Conservation (phyloP, 345 rosid species). For the Arabis hirsuta region DNA sequence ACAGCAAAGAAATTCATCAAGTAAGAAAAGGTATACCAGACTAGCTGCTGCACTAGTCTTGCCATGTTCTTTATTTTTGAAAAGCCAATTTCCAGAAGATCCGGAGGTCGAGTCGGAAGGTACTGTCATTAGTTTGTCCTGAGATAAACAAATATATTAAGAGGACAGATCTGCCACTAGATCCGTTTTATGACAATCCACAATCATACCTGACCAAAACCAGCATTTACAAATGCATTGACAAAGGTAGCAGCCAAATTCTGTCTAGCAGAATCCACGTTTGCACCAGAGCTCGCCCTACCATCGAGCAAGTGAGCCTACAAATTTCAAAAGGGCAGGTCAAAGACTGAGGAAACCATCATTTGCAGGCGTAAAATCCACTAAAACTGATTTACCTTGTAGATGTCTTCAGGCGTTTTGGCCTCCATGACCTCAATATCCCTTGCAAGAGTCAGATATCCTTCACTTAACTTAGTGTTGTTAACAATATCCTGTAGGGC, state of each 20-base stretch:
- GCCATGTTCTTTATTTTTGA: constrained; percentile 98
- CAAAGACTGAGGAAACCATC: constrained; percentile 23
- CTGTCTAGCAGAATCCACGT: constrained; percentile 93
- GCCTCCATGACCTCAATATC: constrained; percentile 99
- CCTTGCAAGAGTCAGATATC: constrained; percentile 96
- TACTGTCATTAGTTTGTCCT: constrained; percentile 95
- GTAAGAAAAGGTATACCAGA: constrained; percentile 55
- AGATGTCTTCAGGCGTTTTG: constrained; percentile 95
- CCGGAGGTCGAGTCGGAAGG: constrained; percentile 76
- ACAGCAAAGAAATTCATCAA: constrained; percentile 7
- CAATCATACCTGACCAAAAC: constrained; percentile 84
- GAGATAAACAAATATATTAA: constrained; percentile 33
- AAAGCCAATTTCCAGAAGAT: constrained; percentile 88
- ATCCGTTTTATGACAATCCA: constrained; percentile 1
- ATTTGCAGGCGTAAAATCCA: constrained; percentile 17
- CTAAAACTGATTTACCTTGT: constrained; percentile 62
- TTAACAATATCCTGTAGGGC: constrained; percentile 82
- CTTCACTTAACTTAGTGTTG: constrained; percentile 80
- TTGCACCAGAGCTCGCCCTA: constrained; percentile 82
- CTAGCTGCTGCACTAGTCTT: constrained; percentile 98
- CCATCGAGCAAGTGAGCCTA: constrained; percentile 98
- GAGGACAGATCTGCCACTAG: constrained; percentile 6
- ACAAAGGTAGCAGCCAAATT: constrained; percentile 98
- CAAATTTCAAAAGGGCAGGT: constrained; percentile 26
- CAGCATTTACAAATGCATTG: constrained; percentile 99